Conservation (phyloP, 2,329 filamentous ascomycete species). For the Dactylellina drechsleri region DNA sequence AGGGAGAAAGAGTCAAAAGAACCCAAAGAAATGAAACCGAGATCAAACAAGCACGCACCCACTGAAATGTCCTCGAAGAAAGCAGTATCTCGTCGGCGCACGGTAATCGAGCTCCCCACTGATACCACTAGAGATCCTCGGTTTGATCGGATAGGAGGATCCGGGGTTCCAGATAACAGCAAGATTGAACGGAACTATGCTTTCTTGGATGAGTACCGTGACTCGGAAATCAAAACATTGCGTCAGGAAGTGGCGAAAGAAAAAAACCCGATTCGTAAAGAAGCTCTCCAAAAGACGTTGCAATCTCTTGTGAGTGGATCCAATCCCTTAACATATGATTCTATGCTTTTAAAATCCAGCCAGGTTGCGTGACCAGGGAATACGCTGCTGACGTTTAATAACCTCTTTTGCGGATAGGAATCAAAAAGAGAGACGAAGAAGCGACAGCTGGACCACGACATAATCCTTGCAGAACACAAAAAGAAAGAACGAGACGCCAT, state of each 20-base stretch:
- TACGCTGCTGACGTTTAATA: constrained; percentile 42
- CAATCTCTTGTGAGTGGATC: constrained; percentile 70
- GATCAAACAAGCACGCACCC: constrained; percentile 87
- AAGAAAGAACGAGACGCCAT: constrained; percentile 85
- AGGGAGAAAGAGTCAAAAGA: constrained; percentile 18
- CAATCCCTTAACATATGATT: constrained; percentile 9
- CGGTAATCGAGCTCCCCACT: constrained; percentile 70
- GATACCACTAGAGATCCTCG: constrained; percentile 79
- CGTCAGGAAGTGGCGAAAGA: constrained; percentile 73
- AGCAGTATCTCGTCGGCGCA: constrained; percentile 82
- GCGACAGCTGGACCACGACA: constrained; percentile 74
- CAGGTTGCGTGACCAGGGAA: constrained; percentile 28
- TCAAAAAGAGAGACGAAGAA: constrained; percentile 77
- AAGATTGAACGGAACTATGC: constrained; percentile 78
- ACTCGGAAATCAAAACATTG: constrained; percentile 81
- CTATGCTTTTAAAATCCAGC: constrained; percentile 12
- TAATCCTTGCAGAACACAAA: constrained; percentile 78
- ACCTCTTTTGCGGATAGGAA: constrained; percentile 63
- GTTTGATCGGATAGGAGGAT: constrained; percentile 75
- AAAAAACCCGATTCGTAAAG: constrained; percentile 74
- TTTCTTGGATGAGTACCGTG: constrained; percentile 87
- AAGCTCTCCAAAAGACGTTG: constrained; percentile 76
- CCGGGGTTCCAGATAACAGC: constrained; percentile 67
- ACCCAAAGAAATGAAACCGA: constrained; percentile 57
- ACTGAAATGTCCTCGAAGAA: constrained; percentile 82